A percentile compares a stretch with the other conserved stretches of the same genome.
Evolutionary conservation across 495 filamentous ascomycete species (phyloP).

Genomic region (Copromyces sp.): DNA sequence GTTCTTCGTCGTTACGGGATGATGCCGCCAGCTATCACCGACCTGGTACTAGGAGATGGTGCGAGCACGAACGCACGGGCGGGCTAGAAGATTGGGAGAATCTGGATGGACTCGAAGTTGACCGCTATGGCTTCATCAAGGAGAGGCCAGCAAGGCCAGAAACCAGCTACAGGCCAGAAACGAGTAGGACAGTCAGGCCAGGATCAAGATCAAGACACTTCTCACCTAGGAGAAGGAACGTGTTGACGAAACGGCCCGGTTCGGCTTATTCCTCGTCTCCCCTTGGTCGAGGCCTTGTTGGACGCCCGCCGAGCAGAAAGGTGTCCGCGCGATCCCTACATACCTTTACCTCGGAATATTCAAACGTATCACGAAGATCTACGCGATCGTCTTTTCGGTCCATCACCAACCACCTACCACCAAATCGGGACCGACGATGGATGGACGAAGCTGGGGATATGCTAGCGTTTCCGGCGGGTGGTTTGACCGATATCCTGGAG

Average conservation of each 20-base stretch:
- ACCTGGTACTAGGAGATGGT: conserved; percentile 22
- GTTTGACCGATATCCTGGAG: conserved; percentile 51
- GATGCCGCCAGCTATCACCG: background rate
- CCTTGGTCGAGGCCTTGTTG: conserved; percentile 14
- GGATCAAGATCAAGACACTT: conserved; percentile 21
- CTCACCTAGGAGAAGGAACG: conserved; percentile 29
- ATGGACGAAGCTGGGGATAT: conserved; percentile 85
- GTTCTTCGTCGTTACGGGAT: conserved; percentile 29
- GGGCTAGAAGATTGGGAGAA: conserved; percentile 96
- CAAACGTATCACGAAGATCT: conserved; percentile 47
- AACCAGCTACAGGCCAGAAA: conserved; percentile 48
- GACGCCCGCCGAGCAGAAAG: conserved; percentile 35
- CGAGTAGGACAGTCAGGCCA: conserved; percentile 26
- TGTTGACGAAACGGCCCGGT: conserved; percentile 31
- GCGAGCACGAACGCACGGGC: conserved; percentile 50
- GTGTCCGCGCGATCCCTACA: conserved; percentile 42
- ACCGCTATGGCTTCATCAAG: conserved; percentile 90
- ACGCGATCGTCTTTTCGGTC: conserved; percentile 46
- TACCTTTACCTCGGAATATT: conserved; percentile 38
- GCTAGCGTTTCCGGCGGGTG: conserved; percentile 61
- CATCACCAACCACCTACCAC: conserved; percentile 64
- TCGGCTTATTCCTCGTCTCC: conserved; percentile 28
- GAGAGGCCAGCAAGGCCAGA: conserved; percentile 27
- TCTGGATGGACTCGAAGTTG: conserved; percentile 74
- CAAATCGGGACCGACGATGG: conserved; percentile 62